Percentiles rank a stretch among this genome's conserved stretches.
These are phyloP conservation scores for Niebla homalea DNA, from an alignment of 495 filamentous ascomycete genomes.

Conservation along the genomic window DNA sequence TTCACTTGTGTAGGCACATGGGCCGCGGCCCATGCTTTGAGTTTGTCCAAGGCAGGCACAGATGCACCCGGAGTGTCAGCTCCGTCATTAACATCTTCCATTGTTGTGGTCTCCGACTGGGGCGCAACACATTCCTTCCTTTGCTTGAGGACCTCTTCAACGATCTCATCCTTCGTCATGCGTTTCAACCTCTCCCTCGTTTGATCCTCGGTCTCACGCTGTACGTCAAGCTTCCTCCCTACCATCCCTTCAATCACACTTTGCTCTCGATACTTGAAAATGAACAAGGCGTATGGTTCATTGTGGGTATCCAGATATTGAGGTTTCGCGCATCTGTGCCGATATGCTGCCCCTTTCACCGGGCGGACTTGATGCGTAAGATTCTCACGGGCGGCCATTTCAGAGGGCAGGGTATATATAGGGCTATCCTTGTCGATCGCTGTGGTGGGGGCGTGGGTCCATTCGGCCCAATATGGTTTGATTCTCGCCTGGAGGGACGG, in stretches of 20 bases:
- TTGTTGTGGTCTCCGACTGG: background rate
- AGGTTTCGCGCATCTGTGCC: conserved; percentile 22
- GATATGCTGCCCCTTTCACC: conserved; percentile 24
- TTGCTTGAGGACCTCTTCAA: conserved; percentile 13
- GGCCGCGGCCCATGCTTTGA: background rate
- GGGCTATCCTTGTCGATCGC: background rate
- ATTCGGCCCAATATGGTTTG: conserved; percentile 13
- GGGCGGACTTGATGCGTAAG: conserved; percentile 22
- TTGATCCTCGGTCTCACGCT: conserved; percentile 3
- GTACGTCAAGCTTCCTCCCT: background rate
- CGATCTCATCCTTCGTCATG: conserved; percentile 13
- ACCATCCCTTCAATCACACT: conserved; percentile 10
- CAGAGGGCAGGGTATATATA: conserved; percentile 6
- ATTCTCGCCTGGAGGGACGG: background rate
- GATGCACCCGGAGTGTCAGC: background rate
- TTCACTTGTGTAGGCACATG: background rate
- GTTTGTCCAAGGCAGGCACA: background rate
- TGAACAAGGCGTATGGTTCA: conserved; percentile 34
- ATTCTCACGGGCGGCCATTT: conserved; percentile 4
- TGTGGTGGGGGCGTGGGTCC: background rate
- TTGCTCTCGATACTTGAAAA: conserved; percentile 32
- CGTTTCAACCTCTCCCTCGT: conserved; percentile 9
- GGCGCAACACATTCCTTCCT: background rate
- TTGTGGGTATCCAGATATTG: conserved; percentile 28
- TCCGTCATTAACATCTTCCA: background rate